phyloP scores from a whole-genome alignment of 208 protist species.

The Wallacemonas rigidus region DNA sequence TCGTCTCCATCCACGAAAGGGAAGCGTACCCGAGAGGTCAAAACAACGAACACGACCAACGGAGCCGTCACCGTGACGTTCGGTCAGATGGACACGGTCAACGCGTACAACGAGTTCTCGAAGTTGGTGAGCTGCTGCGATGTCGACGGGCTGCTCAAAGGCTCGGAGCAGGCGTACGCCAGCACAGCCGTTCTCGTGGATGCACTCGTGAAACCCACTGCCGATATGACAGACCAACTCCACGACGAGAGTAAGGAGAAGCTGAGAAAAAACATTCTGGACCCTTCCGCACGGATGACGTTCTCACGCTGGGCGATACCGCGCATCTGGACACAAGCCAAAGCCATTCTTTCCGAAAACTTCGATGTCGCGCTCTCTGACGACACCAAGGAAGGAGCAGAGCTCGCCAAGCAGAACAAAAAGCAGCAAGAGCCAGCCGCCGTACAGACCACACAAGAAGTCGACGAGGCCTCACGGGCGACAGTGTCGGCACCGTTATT shows the following conservation, averaged over 20 bases:
- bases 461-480: neutral
- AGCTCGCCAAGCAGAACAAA: neutral
- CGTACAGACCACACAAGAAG: neutral
- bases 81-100: conserved; percentile 26
- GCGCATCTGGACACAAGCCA: neutral
- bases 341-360: neutral
- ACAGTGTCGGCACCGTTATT: neutral
- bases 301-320: conserved; percentile 1
- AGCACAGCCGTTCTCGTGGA: conserved; percentile 48
- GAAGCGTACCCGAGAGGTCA: neutral
- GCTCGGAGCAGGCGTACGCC: conserved; percentile 75
- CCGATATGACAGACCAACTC: conserved; percentile 10
- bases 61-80: conserved; percentile 34
- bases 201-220: conserved; percentile 25
- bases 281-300: neutral
- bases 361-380: neutral
- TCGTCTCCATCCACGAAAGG: neutral
- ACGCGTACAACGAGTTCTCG: conserved; percentile 59
- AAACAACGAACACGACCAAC: conserved; percentile 20
- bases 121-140: conserved; percentile 45
- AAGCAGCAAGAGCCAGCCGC: neutral
- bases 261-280: neutral
- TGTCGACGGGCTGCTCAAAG: conserved; percentile 60
- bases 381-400: neutral
- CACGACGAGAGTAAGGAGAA: conserved; percentile 14